These are phyloP conservation scores for Fusarium pseudoanthophilum DNA, from an alignment of 2,329 filamentous ascomycete species.

Conservation along the genomic window DNA sequence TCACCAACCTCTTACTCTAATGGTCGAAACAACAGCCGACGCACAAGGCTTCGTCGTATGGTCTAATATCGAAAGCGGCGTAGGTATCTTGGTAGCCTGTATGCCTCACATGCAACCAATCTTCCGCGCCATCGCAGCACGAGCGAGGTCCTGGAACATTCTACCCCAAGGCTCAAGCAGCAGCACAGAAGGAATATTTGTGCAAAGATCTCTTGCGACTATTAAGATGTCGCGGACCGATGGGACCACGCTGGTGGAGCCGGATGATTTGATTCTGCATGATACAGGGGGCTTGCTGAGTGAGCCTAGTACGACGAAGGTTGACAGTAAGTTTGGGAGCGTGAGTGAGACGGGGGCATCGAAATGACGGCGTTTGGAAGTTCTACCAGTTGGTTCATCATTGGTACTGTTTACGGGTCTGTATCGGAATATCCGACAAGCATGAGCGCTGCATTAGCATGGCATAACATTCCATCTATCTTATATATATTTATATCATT, in stretches of 20 bases:
- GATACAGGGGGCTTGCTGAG: slow-evolving; percentile 1
- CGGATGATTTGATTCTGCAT: not conserved
- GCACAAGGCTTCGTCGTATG: slow-evolving; percentile 6
- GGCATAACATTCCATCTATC: not conserved
- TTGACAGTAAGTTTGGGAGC: not conserved
- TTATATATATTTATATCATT: not conserved
- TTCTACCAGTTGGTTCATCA: rapidly evolving
- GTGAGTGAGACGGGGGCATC: not conserved
- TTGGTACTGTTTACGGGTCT: rapidly evolving
- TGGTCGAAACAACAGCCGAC: not conserved
- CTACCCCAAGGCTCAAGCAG: not conserved
- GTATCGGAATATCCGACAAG: not conserved
- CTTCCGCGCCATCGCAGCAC: not conserved
- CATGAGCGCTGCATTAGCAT: not conserved
- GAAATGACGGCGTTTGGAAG: not conserved
- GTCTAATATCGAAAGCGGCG: slow-evolving; percentile 2
- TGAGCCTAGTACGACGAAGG: rapidly evolving
- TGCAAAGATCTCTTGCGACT: not conserved
- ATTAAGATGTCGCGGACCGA: not conserved
- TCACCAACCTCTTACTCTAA: not conserved
- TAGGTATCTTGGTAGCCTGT: slow-evolving; percentile 4
- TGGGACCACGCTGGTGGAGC: not conserved
- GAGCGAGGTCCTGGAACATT: not conserved
- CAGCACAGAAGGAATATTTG: not conserved
- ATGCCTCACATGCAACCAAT: slow-evolving; percentile 8